phyloP scores from a whole-genome alignment of 305 asterid genomes.

The Andrographis paniculata region DNA sequence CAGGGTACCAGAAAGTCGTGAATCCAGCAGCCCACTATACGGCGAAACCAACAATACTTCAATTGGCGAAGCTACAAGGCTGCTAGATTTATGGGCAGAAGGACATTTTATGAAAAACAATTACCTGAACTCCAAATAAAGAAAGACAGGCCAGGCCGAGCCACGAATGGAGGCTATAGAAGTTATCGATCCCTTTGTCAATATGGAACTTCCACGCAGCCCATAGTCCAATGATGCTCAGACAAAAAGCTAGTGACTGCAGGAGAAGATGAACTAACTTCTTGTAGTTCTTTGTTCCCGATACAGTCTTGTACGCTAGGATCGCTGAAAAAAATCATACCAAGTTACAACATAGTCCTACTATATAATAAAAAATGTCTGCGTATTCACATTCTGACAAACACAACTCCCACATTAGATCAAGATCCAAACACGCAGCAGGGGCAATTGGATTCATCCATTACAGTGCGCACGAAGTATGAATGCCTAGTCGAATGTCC shows the following conservation, averaged over 20 bases:
- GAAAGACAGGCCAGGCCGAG: constrained; percentile 69
- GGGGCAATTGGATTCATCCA: no score
- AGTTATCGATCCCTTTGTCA: constrained; percentile 67
- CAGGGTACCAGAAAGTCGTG: constrained; percentile 80
- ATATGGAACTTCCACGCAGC: constrained; percentile 85
- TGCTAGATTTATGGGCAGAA: no score
- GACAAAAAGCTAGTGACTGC: constrained; percentile 51
- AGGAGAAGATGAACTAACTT: constrained; percentile 64
- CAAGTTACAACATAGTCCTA: neutral
- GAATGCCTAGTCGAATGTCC: no score
- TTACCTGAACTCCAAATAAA: constrained; percentile 77
- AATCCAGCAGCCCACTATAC: constrained; percentile 72
- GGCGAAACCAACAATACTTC: no score
- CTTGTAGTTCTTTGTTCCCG: constrained; percentile 67
- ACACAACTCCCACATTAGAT: neutral
- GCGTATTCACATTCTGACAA: neutral
- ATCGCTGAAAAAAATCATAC: constrained; percentile 48
- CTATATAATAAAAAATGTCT: neutral
- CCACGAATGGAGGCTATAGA: constrained; percentile 95
- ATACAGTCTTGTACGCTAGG: constrained; percentile 71
- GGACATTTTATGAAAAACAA: no score
- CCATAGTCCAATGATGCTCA: constrained; percentile 61
- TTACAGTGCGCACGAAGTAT: no score
- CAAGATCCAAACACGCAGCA: neutral
- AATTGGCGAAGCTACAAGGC: no score